These are phyloP conservation scores for Aphanomyces invadans DNA, from an alignment of 352 stramenopile species.

Conservation along the genomic window DNA sequence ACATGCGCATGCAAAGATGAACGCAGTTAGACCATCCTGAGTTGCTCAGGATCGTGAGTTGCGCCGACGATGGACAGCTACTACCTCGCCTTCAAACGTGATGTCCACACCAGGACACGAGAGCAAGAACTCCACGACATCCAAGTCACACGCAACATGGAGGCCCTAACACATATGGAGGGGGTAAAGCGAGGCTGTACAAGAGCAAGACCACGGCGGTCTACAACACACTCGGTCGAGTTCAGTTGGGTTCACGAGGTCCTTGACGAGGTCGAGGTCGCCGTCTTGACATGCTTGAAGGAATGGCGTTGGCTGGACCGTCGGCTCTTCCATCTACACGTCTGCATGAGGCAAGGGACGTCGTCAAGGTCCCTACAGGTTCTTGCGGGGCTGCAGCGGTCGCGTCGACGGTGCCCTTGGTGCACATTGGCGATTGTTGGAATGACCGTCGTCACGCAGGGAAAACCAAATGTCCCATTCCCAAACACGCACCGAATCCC, in stretches of 20 bases:
- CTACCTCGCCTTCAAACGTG: not conserved
- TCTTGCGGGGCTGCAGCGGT: not conserved
- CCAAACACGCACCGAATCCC: not conserved
- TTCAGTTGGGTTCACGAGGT: not conserved
- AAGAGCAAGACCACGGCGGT: not conserved
- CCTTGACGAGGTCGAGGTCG: not conserved
- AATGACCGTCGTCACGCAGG: not conserved
- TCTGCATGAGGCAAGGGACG: too few relatives aligned
- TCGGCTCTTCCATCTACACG: not conserved
- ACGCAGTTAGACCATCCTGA: not conserved
- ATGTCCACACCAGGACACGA: not conserved
- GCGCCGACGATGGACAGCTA: not conserved
- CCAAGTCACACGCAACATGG: not conserved
- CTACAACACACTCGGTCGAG: not conserved
- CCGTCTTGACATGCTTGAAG: not conserved
- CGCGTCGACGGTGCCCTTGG: not conserved
- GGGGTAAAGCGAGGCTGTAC: not conserved
- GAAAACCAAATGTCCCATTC: not conserved
- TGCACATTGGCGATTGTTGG: not conserved
- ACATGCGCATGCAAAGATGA: slow-evolving; percentile 9
- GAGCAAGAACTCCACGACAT: not conserved
- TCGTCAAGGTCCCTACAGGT: not conserved
- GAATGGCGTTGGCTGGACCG: not conserved
- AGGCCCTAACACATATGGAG: too few relatives aligned
- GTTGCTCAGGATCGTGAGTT: not conserved